Evolutionary conservation across 257 asterid genomes (phyloP).

Genomic region (Nicotiana obtusifolia): DNA sequence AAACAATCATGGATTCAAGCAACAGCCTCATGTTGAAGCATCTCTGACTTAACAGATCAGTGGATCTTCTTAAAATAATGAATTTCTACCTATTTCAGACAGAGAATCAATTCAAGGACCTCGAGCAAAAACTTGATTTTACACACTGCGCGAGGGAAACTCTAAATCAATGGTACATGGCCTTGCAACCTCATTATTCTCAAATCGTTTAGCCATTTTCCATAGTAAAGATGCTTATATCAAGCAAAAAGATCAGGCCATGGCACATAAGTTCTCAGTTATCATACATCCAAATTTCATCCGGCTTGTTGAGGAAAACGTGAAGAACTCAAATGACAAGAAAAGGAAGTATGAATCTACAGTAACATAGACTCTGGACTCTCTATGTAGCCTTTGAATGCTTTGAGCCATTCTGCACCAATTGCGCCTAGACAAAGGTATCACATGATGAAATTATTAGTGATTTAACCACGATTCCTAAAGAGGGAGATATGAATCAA

Average conservation of each 20-base stretch:
- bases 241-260: slow-evolving; percentile 1
- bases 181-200: slow-evolving; percentile 12
- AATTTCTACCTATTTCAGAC: background rate
- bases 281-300: slow-evolving; percentile 10
- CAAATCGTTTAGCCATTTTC: background rate
- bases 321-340: slow-evolving; percentile 5
- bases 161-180: background rate
- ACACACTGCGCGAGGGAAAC: background rate
- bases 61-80: background rate
- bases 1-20: background rate
- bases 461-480: background rate
- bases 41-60: background rate
- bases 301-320: slow-evolving; percentile 12
- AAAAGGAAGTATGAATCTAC: slow-evolving; percentile 19
- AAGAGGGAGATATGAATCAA: background rate
- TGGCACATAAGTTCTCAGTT: background rate
- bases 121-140: background rate
- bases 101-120: background rate
- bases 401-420: slow-evolving; percentile 99
- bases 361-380: slow-evolving; percentile 92
- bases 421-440: slow-evolving; percentile 56
- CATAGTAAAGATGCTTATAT: slow-evolving; percentile 1
- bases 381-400: slow-evolving; percentile 93
- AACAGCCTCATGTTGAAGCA: background rate
- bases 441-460: background rate